Percentiles rank a stretch among this genome's conserved stretches.
Evolutionary conservation across 2,329 filamentous ascomycete genomes (phyloP).

Genomic region (Cercospora janseana): DNA sequence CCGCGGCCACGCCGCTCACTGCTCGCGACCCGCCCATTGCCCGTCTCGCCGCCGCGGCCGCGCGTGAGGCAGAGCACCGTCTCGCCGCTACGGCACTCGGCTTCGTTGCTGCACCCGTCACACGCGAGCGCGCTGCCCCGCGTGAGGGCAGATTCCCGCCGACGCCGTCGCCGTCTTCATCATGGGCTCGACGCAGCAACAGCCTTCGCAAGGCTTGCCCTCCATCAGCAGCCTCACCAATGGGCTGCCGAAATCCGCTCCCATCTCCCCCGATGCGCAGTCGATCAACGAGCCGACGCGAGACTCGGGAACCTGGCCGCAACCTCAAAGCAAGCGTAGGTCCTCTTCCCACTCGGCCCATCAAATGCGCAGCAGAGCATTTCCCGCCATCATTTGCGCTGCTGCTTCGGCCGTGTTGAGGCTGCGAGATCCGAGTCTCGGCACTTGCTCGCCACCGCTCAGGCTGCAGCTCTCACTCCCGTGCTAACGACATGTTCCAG

Average conservation of each 20-base stretch:
- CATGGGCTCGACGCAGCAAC: slow-evolving; percentile 18
- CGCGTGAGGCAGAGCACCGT: slow-evolving; percentile 1
- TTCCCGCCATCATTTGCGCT: too few species aligned
- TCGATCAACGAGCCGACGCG: slow-evolving; percentile 35
- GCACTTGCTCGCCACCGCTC: slow-evolving; percentile 5
- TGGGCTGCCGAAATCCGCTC: slow-evolving; percentile 34
- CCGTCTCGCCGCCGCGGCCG: background rate
- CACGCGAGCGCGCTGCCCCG: slow-evolving; percentile 2
- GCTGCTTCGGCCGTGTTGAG: too few species aligned
- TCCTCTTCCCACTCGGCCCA: slow-evolving; percentile 15
- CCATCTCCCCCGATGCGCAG: slow-evolving; percentile 35
- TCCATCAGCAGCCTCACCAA: slow-evolving; percentile 41
- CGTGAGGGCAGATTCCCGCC: background rate
- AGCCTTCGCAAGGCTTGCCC: slow-evolving; percentile 34
- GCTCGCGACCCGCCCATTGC: background rate
- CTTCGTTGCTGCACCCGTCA: slow-evolving; percentile 4
- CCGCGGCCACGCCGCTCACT: background rate
- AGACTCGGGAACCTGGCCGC: slow-evolving; percentile 41
- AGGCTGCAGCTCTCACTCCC: background rate
- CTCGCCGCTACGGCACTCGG: slow-evolving; percentile 7
- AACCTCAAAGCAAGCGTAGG: slow-evolving; percentile 42
- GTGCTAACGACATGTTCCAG: slow-evolving; percentile 18
- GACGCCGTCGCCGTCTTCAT: slow-evolving; percentile 31
- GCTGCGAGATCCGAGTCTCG: slow-evolving; percentile 1
- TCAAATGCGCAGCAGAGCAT: slow-evolving; percentile 12